Evolutionary conservation across 208 protist species (phyloP), one percentile per base, ranked within the genome.

Genomic region (Leishmania guyanensis): DNA sequence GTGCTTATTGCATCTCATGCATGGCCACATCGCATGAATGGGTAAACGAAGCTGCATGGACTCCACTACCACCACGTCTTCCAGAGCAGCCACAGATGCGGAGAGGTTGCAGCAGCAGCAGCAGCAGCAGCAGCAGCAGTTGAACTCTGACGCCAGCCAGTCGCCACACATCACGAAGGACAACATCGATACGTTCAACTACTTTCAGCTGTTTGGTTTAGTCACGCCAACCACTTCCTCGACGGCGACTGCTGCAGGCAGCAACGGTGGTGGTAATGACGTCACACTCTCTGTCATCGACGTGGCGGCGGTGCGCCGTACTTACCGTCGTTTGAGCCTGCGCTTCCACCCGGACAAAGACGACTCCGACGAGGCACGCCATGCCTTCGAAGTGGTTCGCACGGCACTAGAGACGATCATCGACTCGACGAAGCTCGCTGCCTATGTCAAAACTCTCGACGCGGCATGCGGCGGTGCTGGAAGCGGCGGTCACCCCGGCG

Each of bases 291-390:
- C n/a, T 14, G 73, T 73, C n/a, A 54, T 89, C 22, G 86, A 90
- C 36, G 36, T 79, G 17, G 58, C 66, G 14, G 48, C 66, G 16
- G 60, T 92, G 48, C 82, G 79, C 5, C 88, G 88, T 36, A 39
- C 68, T n/a, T 95, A 95, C 84, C 92, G 94, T 33, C 92, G 92
- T 26, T 87, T 91, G 54, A 92, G 90, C 16, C 83, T 97, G 16
- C 80, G 90, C 43, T 97, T 97, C 76, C 94, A 97, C 79, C 94
- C 94, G 16, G 94, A 97, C 84, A 97, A 97, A 85, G 94, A 97
- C 78, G 72, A 83, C 74, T 92, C 89, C 12, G 84, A 83, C 12
- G 90, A 43, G n/a, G 94, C 94, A 14, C 84, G 90, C 2, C 75
- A 75, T 33, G 94, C 91, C 33, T 97, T 97, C 80, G 89, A 91